Evolutionary conservation across 1,139 yeast species (phyloP).

Genomic region (Kurtzmaniella natalensis): DNA sequence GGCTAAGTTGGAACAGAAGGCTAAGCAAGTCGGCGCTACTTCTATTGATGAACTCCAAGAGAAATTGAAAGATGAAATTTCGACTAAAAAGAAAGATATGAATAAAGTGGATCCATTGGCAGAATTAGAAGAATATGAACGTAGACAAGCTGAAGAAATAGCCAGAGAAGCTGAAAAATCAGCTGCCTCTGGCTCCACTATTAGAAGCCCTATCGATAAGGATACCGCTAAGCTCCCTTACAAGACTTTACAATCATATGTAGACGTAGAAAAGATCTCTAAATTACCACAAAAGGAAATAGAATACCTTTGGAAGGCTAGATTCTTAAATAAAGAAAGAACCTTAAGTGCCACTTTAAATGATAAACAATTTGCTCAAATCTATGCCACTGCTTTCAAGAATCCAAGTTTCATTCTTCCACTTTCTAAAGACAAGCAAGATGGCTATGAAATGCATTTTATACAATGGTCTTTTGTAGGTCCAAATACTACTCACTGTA

Average conservation of each 20-base stretch:
- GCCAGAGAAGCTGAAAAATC: conserved; percentile 22
- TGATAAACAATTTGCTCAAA: conserved; percentile 49
- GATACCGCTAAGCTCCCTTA: conserved; percentile 49
- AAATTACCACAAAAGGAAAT: conserved; percentile 59
- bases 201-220: conserved; percentile 50
- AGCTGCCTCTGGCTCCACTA: conserved; percentile 60
- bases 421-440: conserved; percentile 46
- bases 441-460: conserved; percentile 79
- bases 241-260: conserved; percentile 66
- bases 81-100: conserved; percentile 50
- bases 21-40: conserved; percentile 32
- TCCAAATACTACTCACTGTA: conserved; percentile 78
- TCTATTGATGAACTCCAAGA: conserved; percentile 60
- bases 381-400: conserved; percentile 64
- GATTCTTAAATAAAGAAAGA: conserved; percentile 62
- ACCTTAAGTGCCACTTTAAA: conserved; percentile 64
- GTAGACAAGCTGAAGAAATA: conserved; percentile 27
- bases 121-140: conserved; percentile 58
- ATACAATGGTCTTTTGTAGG: conserved; percentile 94
- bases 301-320: conserved; percentile 84
- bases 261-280: conserved; percentile 63
- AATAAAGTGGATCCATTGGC: conserved; percentile 66
- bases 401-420: conserved; percentile 77
- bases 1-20: conserved; percentile 32
- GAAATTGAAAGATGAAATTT: conserved; percentile 59